Evolutionary conservation across 2,329 filamentous ascomycete genomes (phyloP).

Genomic region (Phyllosticta citriasiana): DNA sequence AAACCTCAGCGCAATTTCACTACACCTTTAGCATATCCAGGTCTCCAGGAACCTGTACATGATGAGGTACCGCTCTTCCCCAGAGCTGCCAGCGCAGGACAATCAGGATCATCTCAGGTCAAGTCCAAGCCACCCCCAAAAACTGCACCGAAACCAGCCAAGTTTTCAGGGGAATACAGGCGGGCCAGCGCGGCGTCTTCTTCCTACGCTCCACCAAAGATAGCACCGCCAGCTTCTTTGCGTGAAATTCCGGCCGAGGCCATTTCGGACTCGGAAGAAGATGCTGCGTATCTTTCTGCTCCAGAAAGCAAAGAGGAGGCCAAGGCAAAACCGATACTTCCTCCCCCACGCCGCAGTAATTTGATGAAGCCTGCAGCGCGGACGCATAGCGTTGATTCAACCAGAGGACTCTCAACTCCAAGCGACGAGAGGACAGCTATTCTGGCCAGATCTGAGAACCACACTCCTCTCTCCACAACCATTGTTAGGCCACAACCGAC

Average conservation of each 20-base stretch:
- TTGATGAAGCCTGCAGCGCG: constrained; percentile 13
- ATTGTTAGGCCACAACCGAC: constrained; percentile 13
- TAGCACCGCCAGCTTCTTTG: neutral
- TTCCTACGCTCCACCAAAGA: neutral
- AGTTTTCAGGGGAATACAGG: constrained; percentile 8
- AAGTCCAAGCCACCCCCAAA: constrained; percentile 20
- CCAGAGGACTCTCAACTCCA: neutral
- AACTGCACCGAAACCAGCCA: constrained; percentile 20
- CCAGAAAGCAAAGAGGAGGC: constrained; percentile 23
- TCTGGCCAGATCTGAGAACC: constrained; percentile 17
- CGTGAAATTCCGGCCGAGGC: neutral
- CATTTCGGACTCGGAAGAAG: constrained; percentile 12
- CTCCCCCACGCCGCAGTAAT: constrained; percentile 28
- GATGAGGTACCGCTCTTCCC: constrained; percentile 8
- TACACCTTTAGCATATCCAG: neutral
- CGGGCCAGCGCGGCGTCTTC: neutral
- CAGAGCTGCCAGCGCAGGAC: constrained; percentile 2
- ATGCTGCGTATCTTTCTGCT: constrained; percentile 22
- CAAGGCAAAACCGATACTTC: constrained; percentile 22
- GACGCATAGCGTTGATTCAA: neutral
- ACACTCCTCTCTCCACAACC: constrained; percentile 11
- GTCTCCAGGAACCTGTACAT: neutral
- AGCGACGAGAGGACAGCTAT: constrained; percentile 14
- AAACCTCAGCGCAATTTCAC: constrained; percentile 27
- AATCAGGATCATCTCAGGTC: constrained; percentile 3